Conservation (phyloP, 805 yeast genomes). For the Teunomyces lycoperdinae region DNA sequence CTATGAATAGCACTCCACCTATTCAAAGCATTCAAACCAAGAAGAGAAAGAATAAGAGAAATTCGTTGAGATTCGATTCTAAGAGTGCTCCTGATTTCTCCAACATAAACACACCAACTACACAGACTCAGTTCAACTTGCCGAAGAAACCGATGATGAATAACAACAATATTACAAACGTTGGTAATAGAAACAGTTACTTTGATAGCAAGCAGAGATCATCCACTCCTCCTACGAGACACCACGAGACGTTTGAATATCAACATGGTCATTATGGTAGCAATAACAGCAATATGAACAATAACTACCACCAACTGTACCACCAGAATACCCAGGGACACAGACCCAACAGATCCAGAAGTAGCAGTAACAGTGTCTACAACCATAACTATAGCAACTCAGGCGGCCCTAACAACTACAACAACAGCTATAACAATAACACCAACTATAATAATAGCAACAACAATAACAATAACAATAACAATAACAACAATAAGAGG, state of each 20-base stretch:
- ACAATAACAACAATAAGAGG: slow-evolving; percentile 11
- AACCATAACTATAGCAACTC: slow-evolving; percentile 3
- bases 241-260: slow-evolving; percentile 1
- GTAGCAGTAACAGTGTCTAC: slow-evolving; percentile 13
- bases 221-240: slow-evolving; percentile 25
- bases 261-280: slow-evolving; percentile 7
- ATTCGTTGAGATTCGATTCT: slow-evolving; percentile 28
- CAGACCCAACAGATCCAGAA: slow-evolving; percentile 31
- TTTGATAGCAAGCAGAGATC: slow-evolving; percentile 16
- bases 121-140: slow-evolving; percentile 16
- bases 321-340: slow-evolving; percentile 10
- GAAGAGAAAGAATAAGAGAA: slow-evolving; percentile 34
- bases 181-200: slow-evolving; percentile 7
- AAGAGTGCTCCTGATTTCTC: slow-evolving; percentile 19
- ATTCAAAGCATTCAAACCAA: slow-evolving; percentile 19
- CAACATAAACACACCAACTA: slow-evolving; percentile 15
- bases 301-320: slow-evolving; percentile 9
- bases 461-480: slow-evolving; percentile 24
- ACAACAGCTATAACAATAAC: not conserved
- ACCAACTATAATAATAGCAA: slow-evolving; percentile 22
- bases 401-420: slow-evolving; percentile 5
- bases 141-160: slow-evolving; percentile 17
- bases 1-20: slow-evolving; percentile 6
- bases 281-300: not conserved
- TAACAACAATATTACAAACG: slow-evolving; percentile 1